A percentile compares a stretch with the other conserved stretches of the same genome.
phyloP scores from a whole-genome alignment of 2,329 filamentous ascomycete genomes.

The Albifimbria verrucaria region DNA sequence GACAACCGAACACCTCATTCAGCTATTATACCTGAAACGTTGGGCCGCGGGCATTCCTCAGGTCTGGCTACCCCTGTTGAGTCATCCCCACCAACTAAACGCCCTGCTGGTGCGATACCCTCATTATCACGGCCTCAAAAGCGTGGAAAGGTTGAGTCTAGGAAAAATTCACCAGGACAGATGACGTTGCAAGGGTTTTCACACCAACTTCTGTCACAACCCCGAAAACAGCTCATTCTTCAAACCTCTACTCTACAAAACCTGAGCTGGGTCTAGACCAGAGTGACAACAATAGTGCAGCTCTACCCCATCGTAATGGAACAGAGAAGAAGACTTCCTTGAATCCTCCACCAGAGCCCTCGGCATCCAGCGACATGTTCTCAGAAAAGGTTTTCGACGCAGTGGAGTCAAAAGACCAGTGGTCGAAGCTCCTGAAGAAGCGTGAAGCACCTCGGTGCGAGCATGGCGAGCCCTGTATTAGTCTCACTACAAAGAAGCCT shows the following conservation, averaged over 20 bases:
- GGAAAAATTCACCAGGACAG: constrained; percentile 31
- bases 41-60: too few relatives aligned
- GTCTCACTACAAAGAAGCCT: constrained; percentile 79
- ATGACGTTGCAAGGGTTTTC: constrained; percentile 77
- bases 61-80: too few relatives aligned
- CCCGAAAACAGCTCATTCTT: too few relatives aligned
- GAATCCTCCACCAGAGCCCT: constrained; percentile 2
- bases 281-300: too few relatives aligned
- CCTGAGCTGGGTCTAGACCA: too few relatives aligned
- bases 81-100: too few relatives aligned
- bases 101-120: constrained; percentile 10
- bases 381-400: constrained; percentile 58
- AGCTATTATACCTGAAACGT: too few relatives aligned
- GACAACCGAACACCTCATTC: too few relatives aligned
- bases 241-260: too few relatives aligned
- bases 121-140: constrained; percentile 15
- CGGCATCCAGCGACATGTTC: constrained; percentile 5
- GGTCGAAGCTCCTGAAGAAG: constrained; percentile 79
- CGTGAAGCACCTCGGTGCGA: constrained; percentile 76
- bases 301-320: too few relatives aligned
- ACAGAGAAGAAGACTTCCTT: background rate
- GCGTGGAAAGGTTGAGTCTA: constrained; percentile 19
- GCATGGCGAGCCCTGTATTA: constrained; percentile 84
- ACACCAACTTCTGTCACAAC: too few relatives aligned
- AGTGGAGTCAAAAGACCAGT: constrained; percentile 72